Evolutionary conservation across 2,329 filamentous ascomycete species (phyloP).

Genomic region (Zymoseptoria crescenta): DNA sequence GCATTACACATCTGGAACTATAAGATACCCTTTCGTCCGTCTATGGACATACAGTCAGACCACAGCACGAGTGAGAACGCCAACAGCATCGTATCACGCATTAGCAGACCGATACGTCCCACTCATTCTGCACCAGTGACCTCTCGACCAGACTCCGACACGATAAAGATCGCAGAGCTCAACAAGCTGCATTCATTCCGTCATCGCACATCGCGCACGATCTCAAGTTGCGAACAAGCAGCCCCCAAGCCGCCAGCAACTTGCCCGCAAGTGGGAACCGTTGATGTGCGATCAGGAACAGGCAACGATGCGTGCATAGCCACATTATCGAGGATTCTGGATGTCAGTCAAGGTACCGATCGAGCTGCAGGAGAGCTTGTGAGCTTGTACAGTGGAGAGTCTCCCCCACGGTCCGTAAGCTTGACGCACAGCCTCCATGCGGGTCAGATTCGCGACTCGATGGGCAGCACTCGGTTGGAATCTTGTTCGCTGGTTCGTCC

Average conservation of each 20-base stretch:
- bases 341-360: not conserved
- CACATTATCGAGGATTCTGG: not conserved
- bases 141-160: too few relatives aligned
- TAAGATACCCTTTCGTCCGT: not conserved
- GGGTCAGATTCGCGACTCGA: not conserved
- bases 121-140: not conserved
- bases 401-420: too few relatives aligned
- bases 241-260: too few relatives aligned
- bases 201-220: not conserved
- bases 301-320: not conserved
- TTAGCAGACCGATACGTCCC: too few relatives aligned
- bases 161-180: too few relatives aligned
- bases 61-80: not conserved
- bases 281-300: not conserved
- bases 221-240: not conserved
- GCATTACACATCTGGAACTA: not conserved
- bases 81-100: not conserved
- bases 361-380: not conserved
- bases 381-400: not conserved
- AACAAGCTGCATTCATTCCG: not conserved
- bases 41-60: not conserved
- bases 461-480: not conserved
- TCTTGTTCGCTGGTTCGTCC: not conserved
- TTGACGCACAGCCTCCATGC: not conserved
- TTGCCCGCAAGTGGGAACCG: not conserved